Percentiles rank a stretch among this genome's conserved stretches.
These are phyloP conservation scores for Hypoxylon rickii DNA, from an alignment of 495 filamentous ascomycete species.

Conservation along the genomic window DNA sequence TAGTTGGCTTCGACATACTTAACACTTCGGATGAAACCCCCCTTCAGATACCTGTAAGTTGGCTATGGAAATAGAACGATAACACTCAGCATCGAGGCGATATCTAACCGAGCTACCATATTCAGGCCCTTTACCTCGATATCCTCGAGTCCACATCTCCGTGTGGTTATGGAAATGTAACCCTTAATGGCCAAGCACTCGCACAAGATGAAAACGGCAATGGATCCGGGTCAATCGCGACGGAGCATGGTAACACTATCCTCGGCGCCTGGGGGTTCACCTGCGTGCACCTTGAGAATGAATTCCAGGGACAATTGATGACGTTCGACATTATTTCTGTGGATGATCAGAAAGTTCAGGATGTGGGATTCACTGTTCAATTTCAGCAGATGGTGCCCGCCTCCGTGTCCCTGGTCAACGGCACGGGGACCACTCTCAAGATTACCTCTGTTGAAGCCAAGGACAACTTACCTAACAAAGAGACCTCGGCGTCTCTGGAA, in stretches of 20 bases:
- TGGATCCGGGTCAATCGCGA: constrained; percentile 38
- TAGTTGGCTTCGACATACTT: constrained; percentile 28
- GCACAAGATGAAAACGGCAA: constrained; percentile 37
- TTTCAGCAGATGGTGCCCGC: constrained; percentile 50
- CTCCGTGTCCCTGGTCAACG: constrained; percentile 47
- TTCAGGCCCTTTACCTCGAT: constrained; percentile 41
- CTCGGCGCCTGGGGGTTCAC: constrained; percentile 50
- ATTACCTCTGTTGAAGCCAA: neutral
- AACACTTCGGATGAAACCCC: constrained; percentile 7
- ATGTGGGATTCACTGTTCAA: constrained; percentile 50
- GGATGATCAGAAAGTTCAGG: constrained; percentile 39
- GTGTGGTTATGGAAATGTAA: constrained; percentile 45
- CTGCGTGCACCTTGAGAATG: constrained; percentile 48
- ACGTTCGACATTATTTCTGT: constrained; percentile 49
- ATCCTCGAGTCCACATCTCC: constrained; percentile 40
- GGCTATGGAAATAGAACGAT: neutral
- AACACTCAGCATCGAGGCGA: neutral
- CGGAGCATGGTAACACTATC: constrained; percentile 34
- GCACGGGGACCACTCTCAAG: constrained; percentile 23
- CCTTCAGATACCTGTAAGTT: constrained; percentile 28
- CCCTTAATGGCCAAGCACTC: constrained; percentile 41
- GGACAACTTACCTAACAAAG: constrained; percentile 7
- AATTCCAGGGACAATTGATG: constrained; percentile 51
- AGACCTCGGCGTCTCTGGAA: constrained; percentile 25
- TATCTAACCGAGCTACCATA: constrained; percentile 2